Conservation (phyloP, 2,329 filamentous ascomycete genomes). For the Talaromyces sp. region DNA sequence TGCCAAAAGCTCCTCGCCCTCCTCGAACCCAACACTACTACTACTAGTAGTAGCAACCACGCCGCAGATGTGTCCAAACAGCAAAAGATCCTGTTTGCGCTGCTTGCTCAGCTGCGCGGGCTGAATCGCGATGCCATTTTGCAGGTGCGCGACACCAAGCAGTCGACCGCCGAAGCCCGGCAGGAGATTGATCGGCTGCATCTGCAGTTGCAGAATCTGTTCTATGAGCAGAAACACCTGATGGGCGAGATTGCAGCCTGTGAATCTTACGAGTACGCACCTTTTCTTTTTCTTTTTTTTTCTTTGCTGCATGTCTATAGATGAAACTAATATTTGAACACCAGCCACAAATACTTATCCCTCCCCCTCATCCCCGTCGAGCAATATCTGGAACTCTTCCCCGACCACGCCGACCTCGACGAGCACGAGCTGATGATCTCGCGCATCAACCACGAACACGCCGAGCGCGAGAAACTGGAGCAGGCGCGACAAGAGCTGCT, state of each 20-base stretch:
- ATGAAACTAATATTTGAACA: constrained; percentile 5
- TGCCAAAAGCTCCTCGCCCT: constrained; percentile 57
- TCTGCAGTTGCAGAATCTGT: constrained; percentile 88
- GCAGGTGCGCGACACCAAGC: constrained; percentile 77
- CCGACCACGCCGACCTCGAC: constrained; percentile 65
- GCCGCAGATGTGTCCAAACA: constrained; percentile 61
- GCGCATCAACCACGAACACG: constrained; percentile 84
- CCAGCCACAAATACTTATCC: constrained; percentile 71
- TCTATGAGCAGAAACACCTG: constrained; percentile 90
- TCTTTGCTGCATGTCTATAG: background rate
- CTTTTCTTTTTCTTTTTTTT: background rate
- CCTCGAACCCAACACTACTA: constrained; percentile 46
- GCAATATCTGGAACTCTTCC: constrained; percentile 71
- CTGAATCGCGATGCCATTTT: constrained; percentile 79
- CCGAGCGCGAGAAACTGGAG: constrained; percentile 78
- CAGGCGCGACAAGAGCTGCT: constrained; percentile 72
- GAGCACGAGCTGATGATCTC: constrained; percentile 83
- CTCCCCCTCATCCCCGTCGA: constrained; percentile 79
- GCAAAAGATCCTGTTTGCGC: constrained; percentile 74
- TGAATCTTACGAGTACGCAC: constrained; percentile 81
- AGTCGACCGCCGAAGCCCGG: constrained; percentile 76
- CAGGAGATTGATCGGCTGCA: constrained; percentile 90
- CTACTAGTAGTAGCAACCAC: too few species aligned
- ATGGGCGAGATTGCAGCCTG: constrained; percentile 86
- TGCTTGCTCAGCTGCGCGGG: constrained; percentile 73